phyloP scores from a whole-genome alignment of 768 basidiomycete species.

The Xerocomellus amylosporus region DNA sequence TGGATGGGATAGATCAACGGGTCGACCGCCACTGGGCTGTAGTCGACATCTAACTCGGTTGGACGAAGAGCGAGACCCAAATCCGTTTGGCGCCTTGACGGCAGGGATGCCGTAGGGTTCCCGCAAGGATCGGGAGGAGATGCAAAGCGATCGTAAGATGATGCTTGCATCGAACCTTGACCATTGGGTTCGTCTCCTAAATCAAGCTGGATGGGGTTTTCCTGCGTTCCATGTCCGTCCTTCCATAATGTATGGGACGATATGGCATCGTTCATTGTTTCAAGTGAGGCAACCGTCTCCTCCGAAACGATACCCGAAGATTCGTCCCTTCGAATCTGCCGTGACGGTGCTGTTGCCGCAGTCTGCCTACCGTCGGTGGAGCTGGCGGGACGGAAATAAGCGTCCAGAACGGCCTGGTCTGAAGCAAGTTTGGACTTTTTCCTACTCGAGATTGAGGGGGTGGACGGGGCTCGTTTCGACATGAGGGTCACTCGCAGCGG shows the following conservation, averaged over 20 bases:
- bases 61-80: conserved; percentile 22
- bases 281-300: conserved; percentile 10
- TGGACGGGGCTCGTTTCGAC: conserved; percentile 19
- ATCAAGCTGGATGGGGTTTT: conserved; percentile 26
- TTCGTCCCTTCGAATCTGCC: conserved; percentile 14
- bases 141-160: conserved; percentile 12
- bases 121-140: conserved; percentile 10
- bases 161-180: conserved; percentile 5
- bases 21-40: conserved; percentile 41
- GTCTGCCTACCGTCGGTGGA: conserved; percentile 13
- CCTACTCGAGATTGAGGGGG: conserved; percentile 8
- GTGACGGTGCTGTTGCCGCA: conserved; percentile 11
- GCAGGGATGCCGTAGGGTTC: conserved; percentile 6
- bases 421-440: conserved; percentile 23
- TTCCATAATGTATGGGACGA: conserved; percentile 14
- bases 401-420: conserved; percentile 22
- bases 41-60: conserved; percentile 25
- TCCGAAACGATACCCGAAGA: conserved; percentile 19
- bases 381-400: conserved; percentile 24
- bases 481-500: conserved; percentile 12
- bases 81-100: conserved; percentile 3
- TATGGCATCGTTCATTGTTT: background rate
- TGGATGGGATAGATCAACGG: conserved; percentile 44
- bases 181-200: conserved; percentile 14
- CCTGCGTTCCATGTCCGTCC: conserved; percentile 23